Conservation (phyloP, 2,329 filamentous ascomycete species). For the Calonectria montana region DNA sequence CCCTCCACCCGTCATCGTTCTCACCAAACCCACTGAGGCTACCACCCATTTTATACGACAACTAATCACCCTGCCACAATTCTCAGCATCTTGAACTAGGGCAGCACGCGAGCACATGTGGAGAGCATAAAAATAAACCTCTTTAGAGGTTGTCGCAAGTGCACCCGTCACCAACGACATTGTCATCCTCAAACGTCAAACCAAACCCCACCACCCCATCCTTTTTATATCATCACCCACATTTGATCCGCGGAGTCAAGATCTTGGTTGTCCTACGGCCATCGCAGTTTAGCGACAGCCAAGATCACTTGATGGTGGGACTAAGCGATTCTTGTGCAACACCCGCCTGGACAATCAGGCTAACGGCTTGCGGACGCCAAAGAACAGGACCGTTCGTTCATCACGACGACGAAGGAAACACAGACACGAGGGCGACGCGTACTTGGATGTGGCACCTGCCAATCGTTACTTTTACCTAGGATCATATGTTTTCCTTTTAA, state of each 20-base stretch:
- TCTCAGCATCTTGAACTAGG: background rate
- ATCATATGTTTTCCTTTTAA: background rate
- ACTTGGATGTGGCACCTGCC: background rate
- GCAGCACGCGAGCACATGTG: background rate
- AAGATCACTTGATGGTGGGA: constrained; percentile 1
- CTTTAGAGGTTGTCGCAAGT: background rate
- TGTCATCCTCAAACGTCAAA: constrained; percentile 9
- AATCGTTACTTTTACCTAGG: background rate
- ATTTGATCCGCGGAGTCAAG: background rate
- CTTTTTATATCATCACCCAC: background rate
- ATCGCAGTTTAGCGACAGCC: background rate
- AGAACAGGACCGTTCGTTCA: constrained; percentile 4
- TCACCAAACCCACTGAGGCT: background rate
- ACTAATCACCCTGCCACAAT: constrained; percentile 5
- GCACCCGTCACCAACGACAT: background rate
- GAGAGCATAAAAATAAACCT: background rate
- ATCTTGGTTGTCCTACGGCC: background rate
- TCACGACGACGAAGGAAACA: constrained; percentile 5
- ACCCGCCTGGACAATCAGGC: constrained; percentile 1
- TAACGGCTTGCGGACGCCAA: constrained; percentile 11
- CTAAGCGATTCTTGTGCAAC: constrained; percentile 5
- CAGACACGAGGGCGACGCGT: background rate
- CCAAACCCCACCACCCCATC: background rate
- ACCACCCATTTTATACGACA: constrained; percentile 12
- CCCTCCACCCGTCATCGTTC: constrained; percentile 1